These are phyloP conservation scores for Protostelium mycophagum DNA, from an alignment of 78 protist genomes.

Conservation along the genomic window DNA sequence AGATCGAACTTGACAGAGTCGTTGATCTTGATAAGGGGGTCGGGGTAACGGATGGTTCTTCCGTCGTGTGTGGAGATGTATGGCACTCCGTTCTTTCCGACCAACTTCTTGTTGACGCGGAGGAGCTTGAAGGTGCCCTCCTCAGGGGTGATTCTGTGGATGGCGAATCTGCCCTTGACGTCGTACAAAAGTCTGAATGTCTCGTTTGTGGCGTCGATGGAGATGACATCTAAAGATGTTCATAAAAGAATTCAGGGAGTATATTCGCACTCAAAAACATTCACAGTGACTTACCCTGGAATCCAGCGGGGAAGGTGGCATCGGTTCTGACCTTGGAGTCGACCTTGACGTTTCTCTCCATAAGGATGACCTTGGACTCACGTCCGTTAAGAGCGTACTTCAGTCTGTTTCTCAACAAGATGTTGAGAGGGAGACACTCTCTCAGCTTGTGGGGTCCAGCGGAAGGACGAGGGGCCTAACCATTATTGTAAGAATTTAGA, in stretches of 20 bases:
- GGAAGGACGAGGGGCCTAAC: slow-evolving; percentile 92
- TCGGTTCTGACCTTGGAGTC: slow-evolving; percentile 98
- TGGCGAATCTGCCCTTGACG: slow-evolving; percentile 96
- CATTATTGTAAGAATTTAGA: neutral
- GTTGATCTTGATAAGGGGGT: slow-evolving; percentile 82
- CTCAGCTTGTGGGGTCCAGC: slow-evolving; percentile 99
- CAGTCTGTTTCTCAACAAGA: slow-evolving; percentile 97
- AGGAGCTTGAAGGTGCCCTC: slow-evolving; percentile 96
- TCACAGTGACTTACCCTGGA: slow-evolving; percentile 78
- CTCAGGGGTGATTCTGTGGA: slow-evolving; percentile 87
- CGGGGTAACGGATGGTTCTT: slow-evolving; percentile 99
- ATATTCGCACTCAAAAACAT: neutral
- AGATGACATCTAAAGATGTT: slow-evolving; percentile 83
- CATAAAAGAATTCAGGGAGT: neutral
- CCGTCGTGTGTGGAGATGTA: slow-evolving; percentile 97
- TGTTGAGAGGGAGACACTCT: slow-evolving; percentile 96
- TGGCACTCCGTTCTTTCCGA: slow-evolving; percentile 90
- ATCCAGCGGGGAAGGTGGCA: slow-evolving; percentile 97
- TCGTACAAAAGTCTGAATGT: slow-evolving; percentile 98
- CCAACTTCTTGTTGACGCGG: slow-evolving; percentile 60
- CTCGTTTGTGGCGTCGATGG: slow-evolving; percentile 94
- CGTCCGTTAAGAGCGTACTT: slow-evolving; percentile 96
- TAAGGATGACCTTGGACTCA: slow-evolving; percentile 90
- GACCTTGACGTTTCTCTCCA: slow-evolving; percentile 91
- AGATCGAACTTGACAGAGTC: slow-evolving; percentile 94